Evolutionary conservation across 116 monocot genomes (phyloP).

Genomic region (Dioscorea cayenensis): DNA sequence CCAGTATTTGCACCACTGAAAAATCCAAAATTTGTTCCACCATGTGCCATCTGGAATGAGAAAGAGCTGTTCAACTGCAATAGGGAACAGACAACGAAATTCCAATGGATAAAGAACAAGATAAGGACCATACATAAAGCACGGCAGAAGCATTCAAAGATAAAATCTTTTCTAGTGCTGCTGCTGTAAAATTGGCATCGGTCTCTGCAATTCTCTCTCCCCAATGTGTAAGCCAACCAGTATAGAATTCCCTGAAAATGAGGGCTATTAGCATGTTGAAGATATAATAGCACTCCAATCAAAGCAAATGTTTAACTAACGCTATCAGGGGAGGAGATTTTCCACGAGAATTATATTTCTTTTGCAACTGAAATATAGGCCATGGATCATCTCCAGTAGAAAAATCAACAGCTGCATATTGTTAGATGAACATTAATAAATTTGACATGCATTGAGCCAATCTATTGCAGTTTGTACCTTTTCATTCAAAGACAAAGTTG

Average conservation of each 20-base stretch:
- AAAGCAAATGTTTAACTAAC: conserved; percentile 37
- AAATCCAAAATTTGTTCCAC: conserved; percentile 34
- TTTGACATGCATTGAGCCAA: too few relatives aligned
- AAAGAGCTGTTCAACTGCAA: conserved; percentile 5
- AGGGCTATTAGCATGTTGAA: conserved; percentile 5
- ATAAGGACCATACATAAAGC: conserved; percentile 68
- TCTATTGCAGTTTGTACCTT: too few relatives aligned
- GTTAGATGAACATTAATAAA: not conserved
- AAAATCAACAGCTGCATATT: conserved; percentile 86
- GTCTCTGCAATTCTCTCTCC: conserved; percentile 69
- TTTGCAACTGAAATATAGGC: conserved; percentile 84
- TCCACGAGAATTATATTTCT: conserved; percentile 79
- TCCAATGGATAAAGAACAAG: not conserved
- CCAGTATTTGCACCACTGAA: conserved; percentile 92
- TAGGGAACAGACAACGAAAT: conserved; percentile 1
- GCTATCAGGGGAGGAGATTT: conserved; percentile 90
- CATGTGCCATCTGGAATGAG: conserved; percentile 70
- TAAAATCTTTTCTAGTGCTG: conserved; percentile 59
- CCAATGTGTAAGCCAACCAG: conserved; percentile 99
- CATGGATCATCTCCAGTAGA: conserved; percentile 80
- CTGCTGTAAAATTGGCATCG: conserved; percentile 54
- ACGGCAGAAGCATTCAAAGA: conserved; percentile 81
- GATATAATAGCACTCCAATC: not conserved
- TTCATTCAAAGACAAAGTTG: too few relatives aligned
- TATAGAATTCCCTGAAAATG: conserved; percentile 89